These are phyloP conservation scores for Hyaloscypha variabilis DNA, from an alignment of 495 filamentous ascomycete species.

Conservation along the genomic window DNA sequence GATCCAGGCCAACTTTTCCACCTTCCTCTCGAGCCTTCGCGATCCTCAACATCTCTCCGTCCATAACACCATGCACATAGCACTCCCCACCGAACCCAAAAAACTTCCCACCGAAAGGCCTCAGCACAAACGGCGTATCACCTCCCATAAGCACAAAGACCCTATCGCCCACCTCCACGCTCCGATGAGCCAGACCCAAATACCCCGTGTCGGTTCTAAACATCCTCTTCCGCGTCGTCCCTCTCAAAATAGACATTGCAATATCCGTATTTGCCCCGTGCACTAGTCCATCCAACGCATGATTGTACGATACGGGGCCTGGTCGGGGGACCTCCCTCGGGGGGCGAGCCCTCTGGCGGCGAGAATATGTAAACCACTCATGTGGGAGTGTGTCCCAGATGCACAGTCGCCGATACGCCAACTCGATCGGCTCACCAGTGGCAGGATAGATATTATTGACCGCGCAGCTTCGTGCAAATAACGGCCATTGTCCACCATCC, in stretches of 20 bases:
- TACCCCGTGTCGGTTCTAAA: slow-evolving; percentile 10
- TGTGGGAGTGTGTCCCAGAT: background rate
- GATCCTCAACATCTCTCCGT: slow-evolving; percentile 13
- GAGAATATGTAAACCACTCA: background rate
- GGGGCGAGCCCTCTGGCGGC: background rate
- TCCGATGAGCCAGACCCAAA: slow-evolving; percentile 2
- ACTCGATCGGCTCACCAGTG: slow-evolving; percentile 1
- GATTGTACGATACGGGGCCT: background rate
- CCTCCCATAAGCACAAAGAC: slow-evolving; percentile 28
- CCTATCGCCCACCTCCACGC: slow-evolving; percentile 14
- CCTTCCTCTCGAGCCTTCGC: too few species aligned
- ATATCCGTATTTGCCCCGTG: background rate
- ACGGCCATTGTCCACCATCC: background rate
- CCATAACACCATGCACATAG: slow-evolving; percentile 30
- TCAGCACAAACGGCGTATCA: slow-evolving; percentile 18
- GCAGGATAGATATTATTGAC: background rate
- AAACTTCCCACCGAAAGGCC: background rate
- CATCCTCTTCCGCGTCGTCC: slow-evolving; percentile 4
- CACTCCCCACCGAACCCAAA: slow-evolving; percentile 27
- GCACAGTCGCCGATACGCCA: background rate
- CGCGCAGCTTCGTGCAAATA: background rate
- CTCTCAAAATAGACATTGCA: background rate
- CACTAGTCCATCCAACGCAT: background rate
- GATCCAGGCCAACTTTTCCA: too few species aligned
- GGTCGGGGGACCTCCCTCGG: background rate